These are phyloP conservation scores for Lachnellula willkommii DNA, from an alignment of 2,329 filamentous ascomycete species.

Conservation along the genomic window DNA sequence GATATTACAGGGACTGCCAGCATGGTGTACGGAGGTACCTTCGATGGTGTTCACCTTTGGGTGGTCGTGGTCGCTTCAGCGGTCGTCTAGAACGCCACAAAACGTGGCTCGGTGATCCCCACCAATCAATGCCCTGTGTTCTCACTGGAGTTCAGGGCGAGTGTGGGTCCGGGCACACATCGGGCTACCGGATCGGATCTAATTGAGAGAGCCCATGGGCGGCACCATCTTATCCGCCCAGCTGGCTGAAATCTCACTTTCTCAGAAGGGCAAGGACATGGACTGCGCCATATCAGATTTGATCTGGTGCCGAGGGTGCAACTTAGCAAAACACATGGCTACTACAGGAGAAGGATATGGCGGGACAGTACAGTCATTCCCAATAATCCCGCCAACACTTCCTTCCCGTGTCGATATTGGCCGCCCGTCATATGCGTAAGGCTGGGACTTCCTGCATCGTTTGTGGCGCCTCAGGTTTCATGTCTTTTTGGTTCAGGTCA, in stretches of 20 bases:
- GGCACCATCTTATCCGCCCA: neutral
- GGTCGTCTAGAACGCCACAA: slow-evolving; percentile 5
- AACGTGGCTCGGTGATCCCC: neutral
- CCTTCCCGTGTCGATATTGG: slow-evolving; percentile 3
- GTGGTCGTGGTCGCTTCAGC: slow-evolving; percentile 14
- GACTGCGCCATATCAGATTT: slow-evolving; percentile 3
- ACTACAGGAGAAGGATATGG: neutral
- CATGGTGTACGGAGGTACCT: neutral
- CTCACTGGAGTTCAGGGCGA: neutral
- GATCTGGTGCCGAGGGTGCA: neutral
- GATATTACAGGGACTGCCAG: slow-evolving; percentile 1
- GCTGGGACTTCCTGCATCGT: slow-evolving; percentile 12
- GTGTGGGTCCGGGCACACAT: neutral
- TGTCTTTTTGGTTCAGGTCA: slow-evolving; percentile 4
- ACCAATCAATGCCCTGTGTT: neutral
- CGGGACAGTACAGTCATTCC: neutral
- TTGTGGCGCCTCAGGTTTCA: slow-evolving; percentile 14
- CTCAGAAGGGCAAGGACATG: neutral
- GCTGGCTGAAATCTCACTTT: neutral
- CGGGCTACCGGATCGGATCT: neutral
- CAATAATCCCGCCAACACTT: slow-evolving; percentile 11
- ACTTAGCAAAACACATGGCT: neutral
- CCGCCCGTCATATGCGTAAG: neutral
- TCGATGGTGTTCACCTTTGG: neutral
- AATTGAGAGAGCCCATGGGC: neutral